Conservation (phyloP, 805 yeast genomes). For the Saturnispora galanensis region DNA sequence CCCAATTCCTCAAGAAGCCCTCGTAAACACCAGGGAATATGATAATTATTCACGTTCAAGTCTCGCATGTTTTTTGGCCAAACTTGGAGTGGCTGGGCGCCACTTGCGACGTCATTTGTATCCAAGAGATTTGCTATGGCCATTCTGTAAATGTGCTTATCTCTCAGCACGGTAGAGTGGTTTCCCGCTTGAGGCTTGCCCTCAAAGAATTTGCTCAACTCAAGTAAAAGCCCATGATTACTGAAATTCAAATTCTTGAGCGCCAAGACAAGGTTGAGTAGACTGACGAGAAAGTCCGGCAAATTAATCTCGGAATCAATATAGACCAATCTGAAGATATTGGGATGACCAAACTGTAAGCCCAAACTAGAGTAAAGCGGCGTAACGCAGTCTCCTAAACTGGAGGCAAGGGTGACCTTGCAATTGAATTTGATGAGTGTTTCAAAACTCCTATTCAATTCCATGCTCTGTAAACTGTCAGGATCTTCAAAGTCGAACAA, state of each 20-base stretch:
- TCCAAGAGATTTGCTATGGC: constrained; percentile 69
- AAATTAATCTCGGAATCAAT: constrained; percentile 37
- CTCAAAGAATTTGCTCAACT: constrained; percentile 62
- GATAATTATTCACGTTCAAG: constrained; percentile 67
- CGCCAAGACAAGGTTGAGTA: constrained; percentile 18
- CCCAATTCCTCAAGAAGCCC: constrained; percentile 62
- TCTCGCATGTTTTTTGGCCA: constrained; percentile 30
- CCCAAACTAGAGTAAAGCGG: constrained; percentile 87
- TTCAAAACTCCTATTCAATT: constrained; percentile 55
- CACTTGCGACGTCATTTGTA: constrained; percentile 49
- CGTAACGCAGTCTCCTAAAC: constrained; percentile 82
- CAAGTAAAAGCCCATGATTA: constrained; percentile 32
- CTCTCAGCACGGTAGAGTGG: constrained; percentile 54
- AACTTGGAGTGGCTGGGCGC: constrained; percentile 28
- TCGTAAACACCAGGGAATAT: constrained; percentile 87
- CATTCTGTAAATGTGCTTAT: constrained; percentile 61
- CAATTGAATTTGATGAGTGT: constrained; percentile 62
- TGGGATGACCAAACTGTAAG: constrained; percentile 73
- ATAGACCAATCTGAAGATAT: constrained; percentile 75
- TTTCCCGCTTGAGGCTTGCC: constrained; percentile 73
- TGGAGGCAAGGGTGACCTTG: constrained; percentile 72
- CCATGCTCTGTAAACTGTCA: constrained; percentile 58
- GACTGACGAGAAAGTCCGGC: constrained; percentile 35
- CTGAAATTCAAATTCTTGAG: constrained; percentile 21
- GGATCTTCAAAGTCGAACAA: constrained; percentile 80